Conservation (phyloP, 305 asterid species). For the Fraxinus xanthoxyloides region DNA sequence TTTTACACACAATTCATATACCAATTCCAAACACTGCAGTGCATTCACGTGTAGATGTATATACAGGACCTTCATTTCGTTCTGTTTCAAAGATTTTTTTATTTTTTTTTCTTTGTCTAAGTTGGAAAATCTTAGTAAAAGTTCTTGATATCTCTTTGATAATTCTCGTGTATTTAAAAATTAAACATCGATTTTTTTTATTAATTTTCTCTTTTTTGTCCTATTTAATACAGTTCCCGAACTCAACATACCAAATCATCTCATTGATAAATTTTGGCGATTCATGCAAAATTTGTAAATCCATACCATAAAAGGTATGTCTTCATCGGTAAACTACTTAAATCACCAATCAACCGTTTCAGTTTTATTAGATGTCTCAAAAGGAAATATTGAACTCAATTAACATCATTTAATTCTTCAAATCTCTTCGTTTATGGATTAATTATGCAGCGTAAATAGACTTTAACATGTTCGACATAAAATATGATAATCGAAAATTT, state of each 20-base stretch:
- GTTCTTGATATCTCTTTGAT: background rate
- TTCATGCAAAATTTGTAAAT: background rate
- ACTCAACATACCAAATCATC: background rate
- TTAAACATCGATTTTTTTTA: too few relatives aligned
- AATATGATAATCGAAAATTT: background rate
- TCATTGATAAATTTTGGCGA: background rate
- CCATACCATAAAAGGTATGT: background rate
- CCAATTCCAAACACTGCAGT: background rate
- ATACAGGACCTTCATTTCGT: too few relatives aligned
- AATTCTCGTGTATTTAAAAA: background rate
- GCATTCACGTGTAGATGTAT: background rate
- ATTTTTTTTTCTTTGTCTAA: too few relatives aligned
- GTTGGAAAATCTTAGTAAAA: background rate
- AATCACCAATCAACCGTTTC: background rate
- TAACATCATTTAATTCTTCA: background rate
- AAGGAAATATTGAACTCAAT: background rate
- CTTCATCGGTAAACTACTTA: background rate
- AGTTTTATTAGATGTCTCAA: background rate
- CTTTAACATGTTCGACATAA: background rate
- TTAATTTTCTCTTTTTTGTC: background rate
- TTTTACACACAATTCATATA: background rate
- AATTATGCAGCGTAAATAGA: background rate
- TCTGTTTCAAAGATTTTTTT: too few relatives aligned
- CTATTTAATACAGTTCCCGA: background rate
- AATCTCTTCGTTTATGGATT: background rate